These are phyloP conservation scores for Trichoderma cornu-damae DNA, from an alignment of 2,329 filamentous ascomycete genomes.

Conservation along the genomic window DNA sequence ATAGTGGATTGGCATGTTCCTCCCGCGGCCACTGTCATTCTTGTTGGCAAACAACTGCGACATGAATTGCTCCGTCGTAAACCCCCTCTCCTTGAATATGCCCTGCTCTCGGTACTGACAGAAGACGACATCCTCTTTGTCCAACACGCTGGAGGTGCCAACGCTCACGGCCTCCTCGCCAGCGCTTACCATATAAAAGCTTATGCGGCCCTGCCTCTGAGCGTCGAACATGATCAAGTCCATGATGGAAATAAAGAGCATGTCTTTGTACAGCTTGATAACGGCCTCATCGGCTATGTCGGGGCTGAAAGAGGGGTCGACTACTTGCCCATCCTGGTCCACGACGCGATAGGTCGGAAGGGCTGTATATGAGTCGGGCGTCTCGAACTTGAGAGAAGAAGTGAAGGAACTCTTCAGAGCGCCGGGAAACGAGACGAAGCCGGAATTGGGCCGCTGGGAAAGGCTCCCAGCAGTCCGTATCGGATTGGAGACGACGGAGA, in stretches of 20 bases:
- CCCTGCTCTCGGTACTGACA: slow-evolving; percentile 93
- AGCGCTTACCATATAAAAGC: slow-evolving; percentile 96
- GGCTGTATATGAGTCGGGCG: slow-evolving; percentile 64
- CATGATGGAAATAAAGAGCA: slow-evolving; percentile 74
- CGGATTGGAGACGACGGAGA: slow-evolving; percentile 8
- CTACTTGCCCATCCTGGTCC: slow-evolving; percentile 77
- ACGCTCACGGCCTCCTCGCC: slow-evolving; percentile 94
- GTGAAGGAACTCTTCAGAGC: slow-evolving; percentile 93
- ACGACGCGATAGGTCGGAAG: slow-evolving; percentile 90
- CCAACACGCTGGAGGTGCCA: slow-evolving; percentile 76
- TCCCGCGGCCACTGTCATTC: slow-evolving; percentile 71
- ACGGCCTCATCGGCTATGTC: slow-evolving; percentile 63
- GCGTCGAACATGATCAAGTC: slow-evolving; percentile 98
- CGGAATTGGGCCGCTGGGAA: slow-evolving; percentile 52
- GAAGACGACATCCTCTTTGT: slow-evolving; percentile 84
- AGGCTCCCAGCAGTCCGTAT: slow-evolving; percentile 44
- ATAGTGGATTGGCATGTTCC: slow-evolving; percentile 98
- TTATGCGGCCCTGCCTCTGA: slow-evolving; percentile 86
- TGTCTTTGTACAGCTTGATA: slow-evolving; percentile 58
- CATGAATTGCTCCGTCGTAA: slow-evolving; percentile 87
- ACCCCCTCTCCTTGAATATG: slow-evolving; percentile 84
- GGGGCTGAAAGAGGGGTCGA: slow-evolving; percentile 65
- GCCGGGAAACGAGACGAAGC: slow-evolving; percentile 75
- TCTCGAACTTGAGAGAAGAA: slow-evolving; percentile 68
- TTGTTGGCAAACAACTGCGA: slow-evolving; percentile 85